These are phyloP conservation scores for sweet orange (Citrus sinensis) DNA, from an alignment of 345 rosid species.

Conservation along the genomic window DNA sequence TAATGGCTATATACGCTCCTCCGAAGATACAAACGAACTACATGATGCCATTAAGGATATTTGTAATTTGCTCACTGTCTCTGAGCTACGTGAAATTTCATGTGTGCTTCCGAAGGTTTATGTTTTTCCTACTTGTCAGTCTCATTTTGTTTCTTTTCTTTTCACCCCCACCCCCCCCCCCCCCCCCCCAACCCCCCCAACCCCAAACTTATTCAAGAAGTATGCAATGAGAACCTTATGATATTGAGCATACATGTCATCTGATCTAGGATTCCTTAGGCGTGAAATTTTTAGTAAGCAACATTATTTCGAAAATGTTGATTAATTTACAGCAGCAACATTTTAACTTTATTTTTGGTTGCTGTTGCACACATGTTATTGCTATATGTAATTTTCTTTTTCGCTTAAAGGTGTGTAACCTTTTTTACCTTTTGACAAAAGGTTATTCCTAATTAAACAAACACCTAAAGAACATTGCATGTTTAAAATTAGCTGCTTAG, in stretches of 20 bases:
- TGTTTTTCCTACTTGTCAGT: constrained; percentile 1
- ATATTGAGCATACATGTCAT: background rate
- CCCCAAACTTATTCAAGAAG: background rate
- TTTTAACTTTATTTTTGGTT: background rate
- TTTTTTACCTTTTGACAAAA: background rate
- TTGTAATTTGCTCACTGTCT: constrained; percentile 47
- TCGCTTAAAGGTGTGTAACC: background rate
- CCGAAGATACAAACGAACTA: constrained; percentile 39
- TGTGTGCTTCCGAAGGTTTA: constrained; percentile 54
- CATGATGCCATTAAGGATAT: constrained; percentile 46
- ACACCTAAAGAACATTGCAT: background rate
- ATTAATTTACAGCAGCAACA: too few relatives aligned
- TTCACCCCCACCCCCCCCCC: rapidly evolving
- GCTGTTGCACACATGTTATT: background rate
- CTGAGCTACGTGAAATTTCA: constrained; percentile 70
- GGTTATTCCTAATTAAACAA: background rate
- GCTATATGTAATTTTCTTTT: background rate
- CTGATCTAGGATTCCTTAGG: background rate
- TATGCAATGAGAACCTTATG: background rate
- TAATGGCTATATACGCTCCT: constrained; percentile 43
- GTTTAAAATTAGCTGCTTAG: background rate
- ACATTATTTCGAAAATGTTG: background rate
- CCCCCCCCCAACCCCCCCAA: too few relatives aligned
- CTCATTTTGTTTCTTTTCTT: background rate
- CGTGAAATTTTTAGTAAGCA: background rate